Evolutionary conservation across 176 grass and related monocot genomes (phyloP).

Genomic region (Carex parvula): DNA sequence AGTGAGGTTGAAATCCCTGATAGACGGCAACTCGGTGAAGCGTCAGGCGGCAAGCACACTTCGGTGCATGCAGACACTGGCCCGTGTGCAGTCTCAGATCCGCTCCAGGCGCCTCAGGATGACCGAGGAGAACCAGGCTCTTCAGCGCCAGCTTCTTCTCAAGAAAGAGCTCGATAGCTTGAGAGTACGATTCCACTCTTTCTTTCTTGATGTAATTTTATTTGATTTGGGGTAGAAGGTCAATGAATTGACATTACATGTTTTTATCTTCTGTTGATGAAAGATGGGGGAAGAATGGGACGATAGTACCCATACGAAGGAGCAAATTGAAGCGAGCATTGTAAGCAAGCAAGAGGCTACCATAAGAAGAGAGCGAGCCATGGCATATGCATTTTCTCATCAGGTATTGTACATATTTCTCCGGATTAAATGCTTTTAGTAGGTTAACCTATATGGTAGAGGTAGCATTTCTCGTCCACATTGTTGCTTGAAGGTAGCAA

Average conservation of each 20-base stretch:
- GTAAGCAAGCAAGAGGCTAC: slow-evolving; percentile 90
- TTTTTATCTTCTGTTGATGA: slow-evolving; percentile 23
- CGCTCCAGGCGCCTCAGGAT: slow-evolving; percentile 74
- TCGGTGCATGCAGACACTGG: slow-evolving; percentile 89
- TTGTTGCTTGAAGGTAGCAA: neutral
- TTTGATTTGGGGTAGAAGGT: slow-evolving; percentile 10
- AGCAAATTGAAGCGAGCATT: slow-evolving; percentile 84
- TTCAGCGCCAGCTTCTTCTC: slow-evolving; percentile 82
- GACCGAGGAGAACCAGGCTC: slow-evolving; percentile 92
- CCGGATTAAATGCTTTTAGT: neutral
- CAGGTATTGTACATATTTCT: slow-evolving; percentile 47
- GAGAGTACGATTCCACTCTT: slow-evolving; percentile 53
- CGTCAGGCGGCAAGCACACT: slow-evolving; percentile 87
- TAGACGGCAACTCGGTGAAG: slow-evolving; percentile 89
- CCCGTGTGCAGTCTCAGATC: slow-evolving; percentile 87
- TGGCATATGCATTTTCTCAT: slow-evolving; percentile 97
- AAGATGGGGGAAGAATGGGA: slow-evolving; percentile 97
- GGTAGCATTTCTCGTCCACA: neutral
- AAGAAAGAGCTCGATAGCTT: slow-evolving; percentile 89
- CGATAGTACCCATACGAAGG: slow-evolving; percentile 84
- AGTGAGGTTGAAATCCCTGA: slow-evolving; percentile 83
- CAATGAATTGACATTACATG: neutral
- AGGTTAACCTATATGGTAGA: neutral
- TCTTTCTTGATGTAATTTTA: slow-evolving; percentile 21
- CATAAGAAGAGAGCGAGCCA: slow-evolving; percentile 80